Conservation (phyloP, 352 stramenopile genomes). For the Phytopythium aichiense region DNA sequence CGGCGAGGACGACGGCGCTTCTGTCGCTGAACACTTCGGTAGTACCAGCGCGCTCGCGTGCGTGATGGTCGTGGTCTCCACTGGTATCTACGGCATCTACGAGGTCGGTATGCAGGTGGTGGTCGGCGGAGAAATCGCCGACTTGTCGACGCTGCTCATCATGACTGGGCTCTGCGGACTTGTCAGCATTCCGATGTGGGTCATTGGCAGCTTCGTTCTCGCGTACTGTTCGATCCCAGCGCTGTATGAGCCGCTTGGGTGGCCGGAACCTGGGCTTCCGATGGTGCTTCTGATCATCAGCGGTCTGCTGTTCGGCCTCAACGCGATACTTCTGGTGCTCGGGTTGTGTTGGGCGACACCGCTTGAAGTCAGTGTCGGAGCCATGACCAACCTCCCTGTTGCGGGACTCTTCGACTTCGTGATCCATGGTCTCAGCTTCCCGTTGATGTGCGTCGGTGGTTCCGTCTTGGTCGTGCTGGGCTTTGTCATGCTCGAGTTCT, state of each 20-base stretch:
- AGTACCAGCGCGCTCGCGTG: conserved; percentile 28
- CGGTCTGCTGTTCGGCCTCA: conserved; percentile 24
- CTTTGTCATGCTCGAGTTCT: conserved; percentile 45
- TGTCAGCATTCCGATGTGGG: conserved; percentile 48
- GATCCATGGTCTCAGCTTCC: conserved; percentile 43
- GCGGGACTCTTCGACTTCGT: conserved; percentile 41
- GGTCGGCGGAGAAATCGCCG: conserved; percentile 35
- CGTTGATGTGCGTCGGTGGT: conserved; percentile 39
- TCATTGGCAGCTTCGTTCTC: conserved; percentile 37
- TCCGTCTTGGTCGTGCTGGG: conserved; percentile 51
- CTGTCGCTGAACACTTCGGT: background rate
- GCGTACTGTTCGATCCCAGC: conserved; percentile 27
- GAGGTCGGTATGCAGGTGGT: conserved; percentile 34
- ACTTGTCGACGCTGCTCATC: conserved; percentile 44
- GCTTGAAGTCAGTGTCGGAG: conserved; percentile 53
- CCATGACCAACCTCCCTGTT: conserved; percentile 55
- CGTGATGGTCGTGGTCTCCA: conserved; percentile 39
- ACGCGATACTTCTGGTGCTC: conserved; percentile 35
- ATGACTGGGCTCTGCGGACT: conserved; percentile 40
- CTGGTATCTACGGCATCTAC: conserved; percentile 39
- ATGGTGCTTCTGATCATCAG: conserved; percentile 32
- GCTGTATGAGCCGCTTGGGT: conserved; percentile 47
- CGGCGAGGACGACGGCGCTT: conserved; percentile 10
- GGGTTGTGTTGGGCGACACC: conserved; percentile 54
- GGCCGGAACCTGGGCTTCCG: conserved; percentile 23